Evolutionary conservation across 2,329 filamentous ascomycete species (phyloP).

Genomic region (Scorias spongiosa): DNA sequence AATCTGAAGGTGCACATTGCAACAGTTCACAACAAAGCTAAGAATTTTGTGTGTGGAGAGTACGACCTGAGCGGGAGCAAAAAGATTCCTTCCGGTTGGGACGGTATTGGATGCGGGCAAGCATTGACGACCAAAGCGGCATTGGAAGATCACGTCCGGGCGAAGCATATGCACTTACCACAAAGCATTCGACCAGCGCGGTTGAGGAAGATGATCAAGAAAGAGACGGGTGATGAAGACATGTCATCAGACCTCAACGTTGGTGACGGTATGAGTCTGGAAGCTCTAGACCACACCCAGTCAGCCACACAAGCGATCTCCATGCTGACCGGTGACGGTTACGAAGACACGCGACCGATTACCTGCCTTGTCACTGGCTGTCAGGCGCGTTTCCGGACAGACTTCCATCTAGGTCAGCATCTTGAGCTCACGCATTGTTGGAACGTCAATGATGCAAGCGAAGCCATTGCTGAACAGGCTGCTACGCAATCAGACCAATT

Average conservation of each 20-base stretch:
- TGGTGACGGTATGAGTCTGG: conserved; percentile 22
- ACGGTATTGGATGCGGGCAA: conserved; percentile 52
- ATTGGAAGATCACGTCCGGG: conserved; percentile 72
- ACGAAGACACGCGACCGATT: conserved; percentile 36
- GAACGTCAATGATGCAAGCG: conserved; percentile 23
- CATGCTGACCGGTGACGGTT: conserved; percentile 41
- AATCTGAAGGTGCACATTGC: conserved; percentile 71
- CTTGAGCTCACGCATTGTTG: conserved; percentile 31
- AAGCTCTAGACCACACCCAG: conserved; percentile 1
- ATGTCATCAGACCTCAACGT: too few relatives aligned
- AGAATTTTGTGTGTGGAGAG: conserved; percentile 63
- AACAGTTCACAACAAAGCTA: conserved; percentile 57
- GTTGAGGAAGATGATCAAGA: conserved; percentile 23
- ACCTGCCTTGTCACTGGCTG: conserved; percentile 37
- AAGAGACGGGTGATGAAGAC: conserved; percentile 12
- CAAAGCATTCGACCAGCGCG: conserved; percentile 4
- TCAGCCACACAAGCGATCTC: conserved; percentile 7
- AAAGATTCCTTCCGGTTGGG: conserved; percentile 43
- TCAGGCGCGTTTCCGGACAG: conserved; percentile 38
- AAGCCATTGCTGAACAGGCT: conserved; percentile 22
- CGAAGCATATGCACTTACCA: conserved; percentile 53
- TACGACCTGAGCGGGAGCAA: conserved; percentile 45
- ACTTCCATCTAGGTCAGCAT: conserved; percentile 44
- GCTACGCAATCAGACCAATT: conserved; percentile 29
- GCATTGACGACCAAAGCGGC: conserved; percentile 62